Evolutionary conservation across 352 stramenopile species (phyloP), one percentile per base, ranked within the genome.

Genomic region (Phytophthora nicotianae): DNA sequence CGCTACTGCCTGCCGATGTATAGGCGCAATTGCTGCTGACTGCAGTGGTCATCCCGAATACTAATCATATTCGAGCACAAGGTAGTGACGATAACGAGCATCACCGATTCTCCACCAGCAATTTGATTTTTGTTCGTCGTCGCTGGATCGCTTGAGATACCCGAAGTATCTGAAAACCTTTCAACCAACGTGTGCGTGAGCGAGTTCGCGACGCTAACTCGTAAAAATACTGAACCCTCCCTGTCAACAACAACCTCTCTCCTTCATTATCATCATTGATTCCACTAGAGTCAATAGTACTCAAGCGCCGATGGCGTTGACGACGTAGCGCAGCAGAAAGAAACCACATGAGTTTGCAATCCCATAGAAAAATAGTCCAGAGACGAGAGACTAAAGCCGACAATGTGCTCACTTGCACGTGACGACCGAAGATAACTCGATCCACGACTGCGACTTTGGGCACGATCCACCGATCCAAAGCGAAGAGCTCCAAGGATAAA

Each of bases 401-500:
- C 29, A 61, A 9, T 1, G 50, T 64, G 5, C 38, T 65, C 17
- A 74, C 20, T 8, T 43, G 20, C 1, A 74, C 29, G 4, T 50
- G 29, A 1, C n/a, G 66, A 0, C 60, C 61, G 2, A 56, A 20
- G 6, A 74, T 46, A 16, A 60, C 40, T 1, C 16, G 42, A 20
- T 66, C 45, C 8, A 72, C 20, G 23, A 68, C 24, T 20, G 37
- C 26, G n/a, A 32, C 23, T 10, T 61, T 43, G 1, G 52, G 48
- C 2, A 70, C 35, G 5, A 53, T 59, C 63, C 52, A 62, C 9
- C 40, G 50, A 24, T 74, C 38, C 16, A 62, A 57, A 33, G 21
- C 63, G 50, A 79, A 65, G 17, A 79, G 33, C 14, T 77, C 56
- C n/a, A 79, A 14, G 1, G 38, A 70, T 16, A 70, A 26, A 47